These are phyloP conservation scores for Suillus fuscotomentosus DNA, from an alignment of 768 basidiomycete genomes.

Conservation along the genomic window DNA sequence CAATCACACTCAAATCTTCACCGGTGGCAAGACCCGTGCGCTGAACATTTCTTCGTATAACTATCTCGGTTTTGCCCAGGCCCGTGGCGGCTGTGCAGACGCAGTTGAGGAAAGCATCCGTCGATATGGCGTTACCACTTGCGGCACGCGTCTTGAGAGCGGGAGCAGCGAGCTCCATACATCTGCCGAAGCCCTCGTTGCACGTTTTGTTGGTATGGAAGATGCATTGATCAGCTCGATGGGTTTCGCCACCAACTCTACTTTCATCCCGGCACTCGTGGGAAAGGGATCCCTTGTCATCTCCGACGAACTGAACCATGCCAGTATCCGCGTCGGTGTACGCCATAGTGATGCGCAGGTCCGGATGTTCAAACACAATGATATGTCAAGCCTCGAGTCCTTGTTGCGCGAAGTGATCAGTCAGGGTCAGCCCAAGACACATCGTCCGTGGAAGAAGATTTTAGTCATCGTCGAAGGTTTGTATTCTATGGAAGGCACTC, in stretches of 20 bases:
- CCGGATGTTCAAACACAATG: slow-evolving; percentile 83
- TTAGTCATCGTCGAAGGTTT: slow-evolving; percentile 91
- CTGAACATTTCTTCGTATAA: slow-evolving; percentile 99
- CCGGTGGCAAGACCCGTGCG: slow-evolving; percentile 80
- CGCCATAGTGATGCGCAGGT: slow-evolving; percentile 86
- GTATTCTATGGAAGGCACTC: slow-evolving; percentile 98
- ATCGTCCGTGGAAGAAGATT: slow-evolving; percentile 99
- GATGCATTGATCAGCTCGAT: slow-evolving; percentile 89
- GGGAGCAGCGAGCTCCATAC: slow-evolving; percentile 86
- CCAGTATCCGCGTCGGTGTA: slow-evolving; percentile 91
- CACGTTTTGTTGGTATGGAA: slow-evolving; percentile 87
- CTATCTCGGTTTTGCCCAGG: slow-evolving; percentile 97
- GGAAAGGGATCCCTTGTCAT: slow-evolving; percentile 91
- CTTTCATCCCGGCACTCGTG: slow-evolving; percentile 88
- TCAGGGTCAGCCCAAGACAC: slow-evolving; percentile 96
- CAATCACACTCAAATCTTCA: slow-evolving; percentile 73
- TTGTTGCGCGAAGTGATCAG: slow-evolving; percentile 88
- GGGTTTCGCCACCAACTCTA: slow-evolving; percentile 97
- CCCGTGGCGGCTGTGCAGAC: slow-evolving; percentile 90
- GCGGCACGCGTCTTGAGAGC: slow-evolving; percentile 77
- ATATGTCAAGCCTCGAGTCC: slow-evolving; percentile 79
- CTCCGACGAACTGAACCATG: slow-evolving; percentile 96
- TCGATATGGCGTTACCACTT: slow-evolving; percentile 77
- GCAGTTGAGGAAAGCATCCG: slow-evolving; percentile 83
- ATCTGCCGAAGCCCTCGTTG: slow-evolving; percentile 81